Evolutionary conservation across 352 stramenopile genomes (phyloP).

Genomic region (Pythium diclinum): DNA sequence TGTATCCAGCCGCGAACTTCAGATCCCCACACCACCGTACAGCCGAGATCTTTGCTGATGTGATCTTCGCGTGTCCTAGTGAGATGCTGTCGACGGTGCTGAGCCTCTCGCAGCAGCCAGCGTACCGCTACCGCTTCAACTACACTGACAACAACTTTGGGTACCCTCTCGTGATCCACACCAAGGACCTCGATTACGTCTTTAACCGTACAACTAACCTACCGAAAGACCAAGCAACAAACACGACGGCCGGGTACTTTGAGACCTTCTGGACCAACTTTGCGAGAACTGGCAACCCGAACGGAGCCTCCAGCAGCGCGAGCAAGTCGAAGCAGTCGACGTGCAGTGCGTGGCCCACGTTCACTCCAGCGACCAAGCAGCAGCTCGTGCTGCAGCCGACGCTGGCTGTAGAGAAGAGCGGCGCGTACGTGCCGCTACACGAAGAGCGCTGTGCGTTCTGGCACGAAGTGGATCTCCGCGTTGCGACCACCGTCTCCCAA

Average conservation of each 20-base stretch:
- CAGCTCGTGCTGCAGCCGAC: constrained; percentile 13
- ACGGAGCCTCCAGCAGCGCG: background rate
- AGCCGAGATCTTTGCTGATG: constrained; percentile 5
- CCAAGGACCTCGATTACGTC: constrained; percentile 5
- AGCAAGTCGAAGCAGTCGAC: background rate
- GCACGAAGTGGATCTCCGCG: constrained; percentile 3
- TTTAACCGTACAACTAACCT: background rate
- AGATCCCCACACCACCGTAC: background rate
- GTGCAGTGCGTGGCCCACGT: background rate
- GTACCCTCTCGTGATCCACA: constrained; percentile 1
- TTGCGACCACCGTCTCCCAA: background rate
- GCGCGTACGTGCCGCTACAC: constrained; percentile 6
- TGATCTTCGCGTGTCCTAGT: constrained; percentile 6
- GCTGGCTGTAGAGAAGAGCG: background rate
- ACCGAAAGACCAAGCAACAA: background rate
- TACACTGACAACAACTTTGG: background rate
- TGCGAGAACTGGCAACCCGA: background rate
- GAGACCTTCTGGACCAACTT: constrained; percentile 8
- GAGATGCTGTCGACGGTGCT: constrained; percentile 1
- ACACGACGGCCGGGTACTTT: background rate
- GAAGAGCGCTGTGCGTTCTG: constrained; percentile 21
- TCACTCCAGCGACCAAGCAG: background rate
- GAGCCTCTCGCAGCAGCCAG: background rate
- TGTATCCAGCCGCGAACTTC: constrained; percentile 13
- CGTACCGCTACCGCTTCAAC: constrained; percentile 6